Conservation (phyloP, 805 yeast species). For the Torulaspora microellipsoides region DNA sequence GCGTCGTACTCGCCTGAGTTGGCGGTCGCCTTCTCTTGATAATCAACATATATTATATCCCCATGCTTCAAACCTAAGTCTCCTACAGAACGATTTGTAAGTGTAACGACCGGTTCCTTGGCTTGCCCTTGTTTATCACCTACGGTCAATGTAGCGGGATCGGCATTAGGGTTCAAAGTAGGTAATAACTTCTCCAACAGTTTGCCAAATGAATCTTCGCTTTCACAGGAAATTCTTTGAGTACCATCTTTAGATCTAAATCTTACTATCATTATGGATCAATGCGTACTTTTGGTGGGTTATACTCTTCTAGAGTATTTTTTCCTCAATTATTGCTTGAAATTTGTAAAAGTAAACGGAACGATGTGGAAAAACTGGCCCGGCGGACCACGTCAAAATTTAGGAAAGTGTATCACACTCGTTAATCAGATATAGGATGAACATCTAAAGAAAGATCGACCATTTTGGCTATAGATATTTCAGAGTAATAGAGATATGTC, state of each 20-base stretch:
- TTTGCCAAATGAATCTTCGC: slow-evolving; percentile 37
- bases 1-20: background rate
- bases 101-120: slow-evolving; percentile 24
- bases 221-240: slow-evolving; percentile 57
- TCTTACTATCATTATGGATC: slow-evolving; percentile 52
- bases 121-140: slow-evolving; percentile 28
- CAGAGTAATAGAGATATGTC: slow-evolving; percentile 4
- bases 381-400: too few relatives aligned
- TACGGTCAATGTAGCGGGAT: slow-evolving; percentile 26
- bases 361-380: too few relatives aligned
- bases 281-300: too few relatives aligned
- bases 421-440: too few relatives aligned
- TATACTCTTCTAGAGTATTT: too few relatives aligned
- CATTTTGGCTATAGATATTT: background rate
- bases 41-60: slow-evolving; percentile 48
- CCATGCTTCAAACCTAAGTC: slow-evolving; percentile 57
- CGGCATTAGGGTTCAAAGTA: slow-evolving; percentile 22
- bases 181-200: slow-evolving; percentile 41
- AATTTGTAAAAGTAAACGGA: background rate
- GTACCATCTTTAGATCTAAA: slow-evolving; percentile 84
- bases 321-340: background rate
- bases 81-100: slow-evolving; percentile 31
- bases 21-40: slow-evolving; percentile 21
- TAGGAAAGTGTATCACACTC: too few relatives aligned
- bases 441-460: background rate